Evolutionary conservation across 768 basidiomycete species (phyloP).

Genomic region (Leccinum rimulosum): DNA sequence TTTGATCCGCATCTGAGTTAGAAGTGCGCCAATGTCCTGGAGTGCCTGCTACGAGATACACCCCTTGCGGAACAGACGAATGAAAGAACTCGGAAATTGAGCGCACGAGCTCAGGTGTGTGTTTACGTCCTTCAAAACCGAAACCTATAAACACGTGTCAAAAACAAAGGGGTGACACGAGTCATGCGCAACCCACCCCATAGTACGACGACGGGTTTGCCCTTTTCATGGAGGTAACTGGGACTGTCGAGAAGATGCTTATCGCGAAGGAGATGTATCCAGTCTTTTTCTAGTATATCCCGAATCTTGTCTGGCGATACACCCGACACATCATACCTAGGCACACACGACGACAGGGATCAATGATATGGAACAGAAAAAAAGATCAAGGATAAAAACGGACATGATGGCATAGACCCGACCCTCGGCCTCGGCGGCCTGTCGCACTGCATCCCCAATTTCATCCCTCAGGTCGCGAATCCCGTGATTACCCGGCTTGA

Average conservation of each 20-base stretch:
- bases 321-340: conserved; percentile 82
- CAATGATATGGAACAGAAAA: not conserved
- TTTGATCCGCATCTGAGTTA: conserved; percentile 63
- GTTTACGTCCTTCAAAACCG: conserved; percentile 59
- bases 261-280: conserved; percentile 64
- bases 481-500: conserved; percentile 50
- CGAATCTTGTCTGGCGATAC: conserved; percentile 71
- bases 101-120: conserved; percentile 58
- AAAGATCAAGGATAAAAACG: conserved; percentile 23
- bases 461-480: conserved; percentile 68
- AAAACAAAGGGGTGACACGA: not conserved
- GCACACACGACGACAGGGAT: not conserved
- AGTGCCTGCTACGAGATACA: conserved; percentile 68
- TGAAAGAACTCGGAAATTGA: conserved; percentile 58
- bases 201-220: conserved; percentile 66
- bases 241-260: conserved; percentile 67
- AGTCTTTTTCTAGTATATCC: conserved; percentile 65
- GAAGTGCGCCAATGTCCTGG: conserved; percentile 77
- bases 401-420: conserved; percentile 85
- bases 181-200: conserved; percentile 49
- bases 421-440: conserved; percentile 78
- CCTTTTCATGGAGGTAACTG: conserved; percentile 68
- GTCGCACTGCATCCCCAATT: conserved; percentile 65
- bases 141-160: conserved; percentile 47
- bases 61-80: conserved; percentile 65